Conservation (phyloP, 2,329 filamentous ascomycete genomes). For the Aspergillus hiratsukae region DNA sequence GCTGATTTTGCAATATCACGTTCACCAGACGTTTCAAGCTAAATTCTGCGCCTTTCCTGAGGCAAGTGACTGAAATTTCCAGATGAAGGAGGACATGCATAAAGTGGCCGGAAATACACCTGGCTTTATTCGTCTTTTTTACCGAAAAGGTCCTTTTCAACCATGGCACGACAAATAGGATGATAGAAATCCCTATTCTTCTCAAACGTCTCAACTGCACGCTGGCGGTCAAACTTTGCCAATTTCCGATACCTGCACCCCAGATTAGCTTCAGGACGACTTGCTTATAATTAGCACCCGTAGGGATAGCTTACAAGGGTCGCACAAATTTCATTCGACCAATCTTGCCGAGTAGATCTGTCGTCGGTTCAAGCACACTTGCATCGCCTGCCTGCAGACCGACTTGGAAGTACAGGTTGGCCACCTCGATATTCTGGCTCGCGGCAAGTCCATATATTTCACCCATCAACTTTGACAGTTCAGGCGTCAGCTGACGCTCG, state of each 20-base stretch:
- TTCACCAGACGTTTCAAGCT: not conserved
- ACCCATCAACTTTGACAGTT: constrained; percentile 68
- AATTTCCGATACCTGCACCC: constrained; percentile 56
- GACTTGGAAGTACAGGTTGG: constrained; percentile 73
- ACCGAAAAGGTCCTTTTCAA: constrained; percentile 74
- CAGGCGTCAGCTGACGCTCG: constrained; percentile 56
- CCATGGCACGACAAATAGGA: constrained; percentile 81
- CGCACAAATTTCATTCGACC: constrained; percentile 97
- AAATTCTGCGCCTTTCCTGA: not conserved
- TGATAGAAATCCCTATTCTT: constrained; percentile 92
- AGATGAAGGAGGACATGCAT: not conserved
- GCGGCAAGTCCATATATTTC: constrained; percentile 66
- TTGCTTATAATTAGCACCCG: not conserved
- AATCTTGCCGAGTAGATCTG: constrained; percentile 71
- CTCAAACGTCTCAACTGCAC: constrained; percentile 79
- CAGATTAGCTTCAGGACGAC: constrained; percentile 10
- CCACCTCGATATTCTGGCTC: constrained; percentile 83
- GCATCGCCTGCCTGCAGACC: constrained; percentile 70
- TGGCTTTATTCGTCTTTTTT: constrained; percentile 23
- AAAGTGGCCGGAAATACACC: not conserved
- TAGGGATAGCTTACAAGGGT: constrained; percentile 56
- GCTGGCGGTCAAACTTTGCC: constrained; percentile 65
- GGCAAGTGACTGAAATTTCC: not conserved
- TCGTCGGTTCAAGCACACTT: constrained; percentile 64
- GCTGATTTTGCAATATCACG: not conserved